Evolutionary conservation across 768 basidiomycete genomes (phyloP).

Genomic region (Termitomyces sp.): DNA sequence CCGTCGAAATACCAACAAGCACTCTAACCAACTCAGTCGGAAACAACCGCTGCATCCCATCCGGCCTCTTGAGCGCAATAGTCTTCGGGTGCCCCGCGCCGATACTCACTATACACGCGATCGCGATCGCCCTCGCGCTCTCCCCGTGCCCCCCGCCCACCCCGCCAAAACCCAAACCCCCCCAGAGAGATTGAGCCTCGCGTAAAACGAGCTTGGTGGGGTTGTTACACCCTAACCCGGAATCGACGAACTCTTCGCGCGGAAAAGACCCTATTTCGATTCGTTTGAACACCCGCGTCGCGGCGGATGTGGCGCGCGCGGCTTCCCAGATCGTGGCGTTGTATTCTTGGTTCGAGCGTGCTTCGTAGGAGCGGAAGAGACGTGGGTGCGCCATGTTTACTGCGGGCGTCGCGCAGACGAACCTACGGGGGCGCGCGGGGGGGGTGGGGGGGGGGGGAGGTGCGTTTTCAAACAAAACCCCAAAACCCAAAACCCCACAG

Average conservation of each 20-base stretch:
- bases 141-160: too few species aligned
- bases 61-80: neutral
- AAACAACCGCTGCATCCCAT: neutral
- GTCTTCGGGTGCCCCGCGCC: constrained; percentile 4
- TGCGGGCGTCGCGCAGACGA: constrained; percentile 4
- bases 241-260: constrained; percentile 10
- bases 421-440: too few species aligned
- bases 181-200: neutral
- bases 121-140: neutral
- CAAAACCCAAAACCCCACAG: too few species aligned
- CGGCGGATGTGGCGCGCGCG: constrained; percentile 24
- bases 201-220: neutral
- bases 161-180: too few species aligned
- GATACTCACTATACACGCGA: constrained; percentile 8
- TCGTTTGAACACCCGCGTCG: constrained; percentile 19
- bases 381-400: neutral
- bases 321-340: constrained; percentile 24
- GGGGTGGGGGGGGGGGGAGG: too few species aligned
- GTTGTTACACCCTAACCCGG: constrained; percentile 13
- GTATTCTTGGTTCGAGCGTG: neutral
- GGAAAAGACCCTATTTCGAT: constrained; percentile 10
- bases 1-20: constrained; percentile 2
- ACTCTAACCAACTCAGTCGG: neutral
- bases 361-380: constrained; percentile 13
- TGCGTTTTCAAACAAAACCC: too few species aligned